Evolutionary conservation across 129 eudicot species (phyloP), one percentile per base, ranked within the genome.

Genomic region (Artemisia tridentata): DNA sequence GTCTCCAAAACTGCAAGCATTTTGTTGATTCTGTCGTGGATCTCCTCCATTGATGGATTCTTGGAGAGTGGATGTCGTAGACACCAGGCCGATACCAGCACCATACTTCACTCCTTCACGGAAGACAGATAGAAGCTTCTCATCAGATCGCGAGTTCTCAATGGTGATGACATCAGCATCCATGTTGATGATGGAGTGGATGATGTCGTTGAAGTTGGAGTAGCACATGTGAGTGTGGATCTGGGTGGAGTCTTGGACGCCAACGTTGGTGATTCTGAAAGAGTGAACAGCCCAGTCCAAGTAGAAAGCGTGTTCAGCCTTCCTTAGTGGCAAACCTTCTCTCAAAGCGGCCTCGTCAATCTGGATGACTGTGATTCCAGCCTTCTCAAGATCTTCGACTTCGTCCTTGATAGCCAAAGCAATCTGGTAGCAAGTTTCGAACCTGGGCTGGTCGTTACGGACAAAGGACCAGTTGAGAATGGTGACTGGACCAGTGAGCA

Each of bases 181-280:
- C 99, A 93, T 93, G 91, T 90, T 72, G 68, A 93, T 93, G 83
- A 93, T 93, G 58, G 99, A 93, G 79, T 82, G 97, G 84, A 93
- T 93, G 73, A 93, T 93, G 80, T 93, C 99, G 13, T 90, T 93
- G 88, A 93, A 93, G 96, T 93, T 84, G 17, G 99, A 93, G 86
- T 93, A 93, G 89, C 99, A 93, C 99, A 93, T 93, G 86, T 93
- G 99, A 18, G 99, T 93, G 91, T 93, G 99, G 78, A 93, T 90
- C 91, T 87, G 89, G 55, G 89, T 84, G 48, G 92, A 79, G 81
- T 87, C 81, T 49, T 79, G 55, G 12, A 87, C 83, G 4, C 92
- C 89, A 0, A 71, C 81, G 10, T 84, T 84, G 66, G 86, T 87
- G 61, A 87, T 81, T 76, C 89, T 81, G 85, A 87, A 87, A n/a